Evolutionary conservation across 2,329 filamentous ascomycete species (phyloP).

Genomic region (Aureobasidium sp.): DNA sequence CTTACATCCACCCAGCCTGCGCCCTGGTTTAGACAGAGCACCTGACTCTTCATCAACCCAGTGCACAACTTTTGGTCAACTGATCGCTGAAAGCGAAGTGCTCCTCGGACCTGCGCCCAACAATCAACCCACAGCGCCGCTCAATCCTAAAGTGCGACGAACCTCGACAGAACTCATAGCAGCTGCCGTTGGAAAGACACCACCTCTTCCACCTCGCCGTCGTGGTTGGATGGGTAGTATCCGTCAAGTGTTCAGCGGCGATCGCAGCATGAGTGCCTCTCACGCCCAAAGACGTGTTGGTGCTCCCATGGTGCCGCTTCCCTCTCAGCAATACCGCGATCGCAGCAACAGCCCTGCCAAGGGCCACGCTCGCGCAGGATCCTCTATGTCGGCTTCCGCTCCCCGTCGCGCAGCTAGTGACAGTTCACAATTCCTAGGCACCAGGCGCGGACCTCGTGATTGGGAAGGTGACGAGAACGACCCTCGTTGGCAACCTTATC

Average conservation of each 20-base stretch:
- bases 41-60: slow-evolving; percentile 2
- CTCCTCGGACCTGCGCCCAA: background rate
- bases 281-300: background rate
- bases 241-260: slow-evolving; percentile 19
- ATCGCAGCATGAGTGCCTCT: slow-evolving; percentile 21
- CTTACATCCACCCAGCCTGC: background rate
- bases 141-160: background rate
- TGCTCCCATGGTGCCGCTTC: slow-evolving; percentile 16
- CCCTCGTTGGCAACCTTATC: slow-evolving; percentile 20
- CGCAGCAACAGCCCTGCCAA: slow-evolving; percentile 12
- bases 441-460: slow-evolving; percentile 34
- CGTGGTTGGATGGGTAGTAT: slow-evolving; percentile 25
- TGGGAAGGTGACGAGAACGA: slow-evolving; percentile 19
- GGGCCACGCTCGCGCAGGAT: background rate
- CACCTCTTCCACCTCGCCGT: background rate
- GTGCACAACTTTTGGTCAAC: slow-evolving; percentile 6
- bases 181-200: background rate
- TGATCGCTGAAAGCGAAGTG: slow-evolving; percentile 3
- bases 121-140: background rate
- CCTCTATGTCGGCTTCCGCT: background rate
- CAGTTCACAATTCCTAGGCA: slow-evolving; percentile 31
- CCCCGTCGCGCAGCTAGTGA: slow-evolving; percentile 37
- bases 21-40: background rate
- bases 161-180: slow-evolving; percentile 4
- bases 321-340: slow-evolving; percentile 10